Evolutionary conservation across 2,329 filamentous ascomycete species (phyloP).

Genomic region (Chrysoporthe cubensis): DNA sequence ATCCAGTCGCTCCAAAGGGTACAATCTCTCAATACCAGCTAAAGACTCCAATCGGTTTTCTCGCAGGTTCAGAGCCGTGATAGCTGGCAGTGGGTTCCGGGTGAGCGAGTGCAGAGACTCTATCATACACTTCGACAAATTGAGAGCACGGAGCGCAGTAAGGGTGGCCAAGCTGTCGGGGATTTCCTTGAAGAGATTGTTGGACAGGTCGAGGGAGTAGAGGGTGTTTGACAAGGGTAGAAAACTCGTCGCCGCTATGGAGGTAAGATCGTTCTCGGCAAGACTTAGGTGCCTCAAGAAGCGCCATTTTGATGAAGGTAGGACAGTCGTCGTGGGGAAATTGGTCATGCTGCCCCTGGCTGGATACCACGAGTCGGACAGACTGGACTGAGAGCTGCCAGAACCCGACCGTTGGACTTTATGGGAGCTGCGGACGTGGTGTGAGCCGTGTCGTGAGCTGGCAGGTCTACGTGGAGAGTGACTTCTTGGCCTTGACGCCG

Average conservation of each 20-base stretch:
- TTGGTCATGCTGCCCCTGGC: constrained; percentile 78
- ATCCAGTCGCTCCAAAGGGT: constrained; percentile 87
- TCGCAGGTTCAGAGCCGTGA: constrained; percentile 88
- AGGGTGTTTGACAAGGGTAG: constrained; percentile 84
- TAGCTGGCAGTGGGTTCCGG: constrained; percentile 85
- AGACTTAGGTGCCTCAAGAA: constrained; percentile 91
- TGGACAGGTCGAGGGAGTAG: constrained; percentile 89
- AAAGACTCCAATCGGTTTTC: constrained; percentile 86
- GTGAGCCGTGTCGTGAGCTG: constrained; percentile 73
- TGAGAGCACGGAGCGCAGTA: constrained; percentile 86
- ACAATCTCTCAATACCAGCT: constrained; percentile 85
- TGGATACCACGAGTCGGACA: constrained; percentile 67
- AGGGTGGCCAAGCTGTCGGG: constrained; percentile 87
- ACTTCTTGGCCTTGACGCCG: constrained; percentile 65
- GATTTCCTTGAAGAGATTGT: constrained; percentile 91
- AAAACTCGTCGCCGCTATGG: constrained; percentile 75
- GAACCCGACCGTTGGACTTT: constrained; percentile 87
- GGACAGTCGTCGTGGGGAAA: constrained; percentile 68
- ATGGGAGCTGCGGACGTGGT: constrained; percentile 68
- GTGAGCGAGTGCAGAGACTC: constrained; percentile 87
- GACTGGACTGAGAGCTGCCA: constrained; percentile 85
- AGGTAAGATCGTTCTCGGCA: constrained; percentile 87
- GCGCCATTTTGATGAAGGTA: constrained; percentile 90
- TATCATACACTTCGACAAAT: constrained; percentile 97
- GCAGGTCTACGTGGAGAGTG: constrained; percentile 79